These are phyloP conservation scores for Dothistroma septosporum DNA, from an alignment of 2,329 filamentous ascomycete genomes.

Conservation along the genomic window DNA sequence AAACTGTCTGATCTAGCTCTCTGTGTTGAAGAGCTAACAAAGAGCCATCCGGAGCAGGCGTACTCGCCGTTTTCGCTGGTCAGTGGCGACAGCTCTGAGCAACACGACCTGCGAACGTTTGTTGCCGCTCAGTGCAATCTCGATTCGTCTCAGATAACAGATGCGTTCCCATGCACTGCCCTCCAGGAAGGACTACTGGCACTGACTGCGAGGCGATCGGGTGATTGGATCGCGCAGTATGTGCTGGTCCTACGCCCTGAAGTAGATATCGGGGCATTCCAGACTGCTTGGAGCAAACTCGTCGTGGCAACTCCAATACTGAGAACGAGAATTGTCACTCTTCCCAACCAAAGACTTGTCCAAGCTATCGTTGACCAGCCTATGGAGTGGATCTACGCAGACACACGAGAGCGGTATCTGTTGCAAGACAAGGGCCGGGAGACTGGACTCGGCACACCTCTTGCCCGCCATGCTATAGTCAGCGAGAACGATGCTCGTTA, in stretches of 20 bases:
- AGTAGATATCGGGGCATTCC: conserved; percentile 32
- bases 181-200: conserved; percentile 42
- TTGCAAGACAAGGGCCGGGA: conserved; percentile 31
- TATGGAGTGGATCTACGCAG: conserved; percentile 31
- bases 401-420: conserved; percentile 34
- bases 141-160: no score
- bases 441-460: conserved; percentile 37
- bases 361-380: conserved; percentile 28
- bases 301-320: background rate
- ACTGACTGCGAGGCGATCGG: conserved; percentile 48
- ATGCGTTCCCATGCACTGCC: conserved; percentile 45
- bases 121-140: no score
- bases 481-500: conserved; percentile 5
- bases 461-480: conserved; percentile 35
- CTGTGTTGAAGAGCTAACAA: no score
- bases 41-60: no score
- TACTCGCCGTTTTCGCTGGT: no score
- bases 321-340: background rate
- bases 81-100: no score
- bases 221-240: conserved; percentile 50
- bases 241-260: conserved; percentile 7
- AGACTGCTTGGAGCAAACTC: conserved; percentile 33
- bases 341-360: conserved; percentile 8
- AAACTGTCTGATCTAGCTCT: conserved; percentile 8
- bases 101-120: no score